phyloP scores from a whole-genome alignment of 2,329 filamentous ascomycete genomes.

The Colletotrichum sp. region DNA sequence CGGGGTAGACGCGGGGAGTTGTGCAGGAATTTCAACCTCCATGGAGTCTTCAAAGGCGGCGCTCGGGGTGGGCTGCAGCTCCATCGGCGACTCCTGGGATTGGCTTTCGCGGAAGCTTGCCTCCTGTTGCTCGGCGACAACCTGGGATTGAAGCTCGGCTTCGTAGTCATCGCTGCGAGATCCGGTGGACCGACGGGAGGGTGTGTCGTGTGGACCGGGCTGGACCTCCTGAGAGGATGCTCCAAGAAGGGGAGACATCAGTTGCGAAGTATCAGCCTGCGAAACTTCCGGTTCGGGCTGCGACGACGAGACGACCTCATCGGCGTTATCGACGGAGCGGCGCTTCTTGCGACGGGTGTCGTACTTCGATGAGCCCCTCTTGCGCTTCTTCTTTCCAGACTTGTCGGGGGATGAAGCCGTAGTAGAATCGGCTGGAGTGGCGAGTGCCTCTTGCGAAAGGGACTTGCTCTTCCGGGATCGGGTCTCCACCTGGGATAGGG shows the following conservation, averaged over 20 bases:
- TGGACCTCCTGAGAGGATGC: neutral
- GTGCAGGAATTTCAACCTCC: neutral
- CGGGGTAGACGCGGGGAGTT: neutral
- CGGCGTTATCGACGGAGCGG: constrained; percentile 10
- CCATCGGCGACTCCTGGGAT: constrained; percentile 23
- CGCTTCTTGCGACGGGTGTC: constrained; percentile 29
- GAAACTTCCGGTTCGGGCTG: neutral
- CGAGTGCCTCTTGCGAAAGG: constrained; percentile 9
- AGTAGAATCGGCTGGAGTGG: constrained; percentile 10
- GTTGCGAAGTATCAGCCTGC: neutral
- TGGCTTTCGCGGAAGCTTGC: constrained; percentile 34
- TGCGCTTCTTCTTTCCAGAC: constrained; percentile 29
- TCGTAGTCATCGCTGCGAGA: constrained; percentile 34
- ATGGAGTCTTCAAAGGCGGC: constrained; percentile 25
- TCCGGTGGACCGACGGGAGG: neutral
- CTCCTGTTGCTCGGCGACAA: constrained; percentile 43
- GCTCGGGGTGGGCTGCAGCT: constrained; percentile 1
- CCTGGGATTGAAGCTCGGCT: constrained; percentile 45
- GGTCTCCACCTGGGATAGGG: constrained; percentile 2
- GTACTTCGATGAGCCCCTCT: constrained; percentile 27
- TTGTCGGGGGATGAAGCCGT: constrained; percentile 23
- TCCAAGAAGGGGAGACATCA: neutral
- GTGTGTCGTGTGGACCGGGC: neutral
- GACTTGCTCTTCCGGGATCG: constrained; percentile 8
- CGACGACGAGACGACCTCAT: neutral